These are phyloP conservation scores for Chaetomiaceae sp. DNA, from an alignment of 2,329 filamentous ascomycete genomes.

Conservation along the genomic window DNA sequence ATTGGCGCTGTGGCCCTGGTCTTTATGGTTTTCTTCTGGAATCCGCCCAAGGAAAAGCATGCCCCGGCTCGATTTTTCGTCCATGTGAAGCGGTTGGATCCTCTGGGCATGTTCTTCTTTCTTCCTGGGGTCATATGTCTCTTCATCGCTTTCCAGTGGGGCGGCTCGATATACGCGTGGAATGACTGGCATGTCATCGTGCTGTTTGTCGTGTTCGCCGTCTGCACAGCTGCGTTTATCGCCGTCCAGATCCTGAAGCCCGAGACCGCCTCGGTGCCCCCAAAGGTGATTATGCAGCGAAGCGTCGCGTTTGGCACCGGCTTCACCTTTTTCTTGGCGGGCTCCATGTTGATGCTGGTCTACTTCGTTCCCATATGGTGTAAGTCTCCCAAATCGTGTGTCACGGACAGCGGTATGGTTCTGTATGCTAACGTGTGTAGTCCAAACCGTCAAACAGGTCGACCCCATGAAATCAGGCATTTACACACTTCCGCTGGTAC, in stretches of 20 bases:
- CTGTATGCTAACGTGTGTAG: conserved; percentile 28
- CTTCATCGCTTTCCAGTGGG: conserved; percentile 60
- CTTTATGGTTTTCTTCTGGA: conserved; percentile 46
- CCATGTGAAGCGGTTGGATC: conserved; percentile 51
- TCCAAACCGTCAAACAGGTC: conserved; percentile 52
- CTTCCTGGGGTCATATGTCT: conserved; percentile 56
- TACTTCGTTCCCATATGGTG: conserved; percentile 54
- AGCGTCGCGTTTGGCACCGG: conserved; percentile 46
- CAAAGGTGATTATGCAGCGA: conserved; percentile 49
- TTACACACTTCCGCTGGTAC: conserved; percentile 52
- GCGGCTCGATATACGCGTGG: conserved; percentile 51
- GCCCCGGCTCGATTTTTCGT: conserved; percentile 32
- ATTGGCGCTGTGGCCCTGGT: conserved; percentile 48
- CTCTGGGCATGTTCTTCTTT: conserved; percentile 55
- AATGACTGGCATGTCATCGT: conserved; percentile 47
- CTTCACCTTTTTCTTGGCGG: conserved; percentile 44
- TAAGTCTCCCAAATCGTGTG: conserved; percentile 31
- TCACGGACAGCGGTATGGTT: neutral
- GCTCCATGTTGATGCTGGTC: conserved; percentile 49
- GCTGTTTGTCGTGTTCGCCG: conserved; percentile 47
- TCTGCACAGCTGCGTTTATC: conserved; percentile 44
- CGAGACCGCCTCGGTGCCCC: conserved; percentile 53
- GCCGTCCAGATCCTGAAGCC: conserved; percentile 49
- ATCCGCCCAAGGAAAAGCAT: conserved; percentile 34
- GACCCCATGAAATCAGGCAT: conserved; percentile 51